A percentile compares a stretch with the other conserved stretches of the same genome.
phyloP scores from a whole-genome alignment of 1,284 basidiomycete species.

The Heterobasidion annosum region DNA sequence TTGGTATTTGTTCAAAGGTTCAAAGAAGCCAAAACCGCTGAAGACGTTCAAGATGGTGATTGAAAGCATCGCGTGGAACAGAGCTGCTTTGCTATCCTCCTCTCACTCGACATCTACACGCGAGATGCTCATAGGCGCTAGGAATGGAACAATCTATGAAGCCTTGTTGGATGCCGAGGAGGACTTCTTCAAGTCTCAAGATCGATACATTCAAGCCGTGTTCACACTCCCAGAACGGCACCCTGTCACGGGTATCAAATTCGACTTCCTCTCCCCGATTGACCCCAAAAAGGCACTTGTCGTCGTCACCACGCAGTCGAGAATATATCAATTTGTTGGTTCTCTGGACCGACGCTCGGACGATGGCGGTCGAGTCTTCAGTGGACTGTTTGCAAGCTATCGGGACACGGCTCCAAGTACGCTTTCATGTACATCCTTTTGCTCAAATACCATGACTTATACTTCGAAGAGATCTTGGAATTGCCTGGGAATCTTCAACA shows the following conservation, averaged over 20 bases:
- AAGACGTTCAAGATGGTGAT: slow-evolving; percentile 84
- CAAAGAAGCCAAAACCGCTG: slow-evolving; percentile 74
- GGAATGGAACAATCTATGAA: slow-evolving; percentile 80
- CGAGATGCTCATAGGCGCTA: slow-evolving; percentile 85
- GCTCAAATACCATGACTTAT: slow-evolving; percentile 3
- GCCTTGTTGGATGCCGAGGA: slow-evolving; percentile 80
- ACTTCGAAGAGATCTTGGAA: slow-evolving; percentile 70
- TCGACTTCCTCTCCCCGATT: slow-evolving; percentile 62
- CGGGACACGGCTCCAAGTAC: slow-evolving; percentile 73
- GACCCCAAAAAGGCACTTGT: slow-evolving; percentile 59
- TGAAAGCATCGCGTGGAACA: slow-evolving; percentile 93
- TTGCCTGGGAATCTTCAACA: slow-evolving; percentile 67
- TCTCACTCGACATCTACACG: slow-evolving; percentile 65
- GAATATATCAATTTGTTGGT: slow-evolving; percentile 90
- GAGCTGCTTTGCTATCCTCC: slow-evolving; percentile 57
- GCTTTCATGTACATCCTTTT: slow-evolving; percentile 19
- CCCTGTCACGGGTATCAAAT: slow-evolving; percentile 76
- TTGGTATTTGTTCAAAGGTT: slow-evolving; percentile 81
- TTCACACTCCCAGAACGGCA: slow-evolving; percentile 75
- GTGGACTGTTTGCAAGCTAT: slow-evolving; percentile 66
- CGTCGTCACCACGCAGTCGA: slow-evolving; percentile 80
- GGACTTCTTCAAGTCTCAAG: slow-evolving; percentile 88
- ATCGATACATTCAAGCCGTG: slow-evolving; percentile 72
- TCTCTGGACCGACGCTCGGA: slow-evolving; percentile 54
- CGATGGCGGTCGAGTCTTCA: slow-evolving; percentile 72